Evolutionary conservation across 2,329 filamentous ascomycete species (phyloP), one percentile per base, ranked within the genome.

Genomic region (Metarhizium anisopliae): DNA sequence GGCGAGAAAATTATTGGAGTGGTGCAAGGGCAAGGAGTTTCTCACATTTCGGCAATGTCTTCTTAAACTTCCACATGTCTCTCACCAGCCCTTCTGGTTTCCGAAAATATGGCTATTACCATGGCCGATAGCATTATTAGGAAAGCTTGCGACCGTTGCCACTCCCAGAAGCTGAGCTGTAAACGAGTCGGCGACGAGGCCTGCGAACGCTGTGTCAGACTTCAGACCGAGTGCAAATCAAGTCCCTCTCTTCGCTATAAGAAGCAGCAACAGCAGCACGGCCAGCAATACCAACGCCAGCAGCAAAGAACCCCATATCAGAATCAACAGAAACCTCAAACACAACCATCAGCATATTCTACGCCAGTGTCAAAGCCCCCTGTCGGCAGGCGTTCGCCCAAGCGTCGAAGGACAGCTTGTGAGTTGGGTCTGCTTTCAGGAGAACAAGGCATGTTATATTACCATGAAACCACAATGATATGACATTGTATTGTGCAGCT

Each of bases 111-210:
- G 66, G 66, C 61, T 56, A 60, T 64, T 61, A 66, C 60, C 62
- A 73, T 73, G 71, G 61, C 68, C 60, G 71, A 73, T 58, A 66
- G 63, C 53, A 62, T 67, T 57, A 72, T 68, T 59, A 71, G 75
- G 55, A 74, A 72, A 56, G 74, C 74, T 55, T 77, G 74, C 64
- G 74, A 77, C 62, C 71, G 73, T 58, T 77, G 74, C 60, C 75
- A 77, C 60, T 63, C 63, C 18, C 74, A 77, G 61, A 77, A 77
- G 62, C 67, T 77, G 56, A 73, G 70, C 59, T 77, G 74, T 65
- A 76, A 73, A 61, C 70, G 74, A 52, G 62, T 66, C 55, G 67
- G 67, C 56, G 69, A 70, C 53, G 70, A 72, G 51, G 61, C 70
- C 20, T 77, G 75, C 61, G 72, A 76, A 61, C 67, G 74, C 11